Base-by-base conservation (phyloP, 2,329 filamentous ascomycete genomes). In the Aspergillus sp. region DNA sequence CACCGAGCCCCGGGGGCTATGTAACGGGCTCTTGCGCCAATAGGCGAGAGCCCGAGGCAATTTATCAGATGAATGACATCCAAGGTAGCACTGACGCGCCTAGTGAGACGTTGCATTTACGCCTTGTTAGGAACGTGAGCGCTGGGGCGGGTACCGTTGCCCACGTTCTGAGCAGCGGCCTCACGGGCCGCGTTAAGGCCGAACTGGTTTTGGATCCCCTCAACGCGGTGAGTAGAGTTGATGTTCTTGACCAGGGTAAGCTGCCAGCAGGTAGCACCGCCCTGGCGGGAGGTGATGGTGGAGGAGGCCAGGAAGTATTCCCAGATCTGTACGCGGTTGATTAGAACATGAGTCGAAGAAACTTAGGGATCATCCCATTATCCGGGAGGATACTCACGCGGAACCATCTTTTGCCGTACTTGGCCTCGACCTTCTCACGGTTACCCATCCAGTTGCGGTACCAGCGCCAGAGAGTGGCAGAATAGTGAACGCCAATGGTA, bases 391-490 rank as follows among this genome's bases (percentile, higher is more conserved):
- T 62, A 83, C 90, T 82, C 84, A 93, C 90, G 77, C 94, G 88
- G 86, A 91, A 99, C 95, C 95, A 99, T 73, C 91, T 85, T 74
- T 90, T 88, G 72, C 95, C 95, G 75, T 98, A 98, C 85, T 97
- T 98, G 73, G 90, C 92, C 78, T 90, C 86, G 63, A 97, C 90
- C 82, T 96, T 96, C 60, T 96, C 91, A 68, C 85, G 84, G 85
- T 98, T 98, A 79, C 84, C 92, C 77, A 97, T 85, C 95, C 95
- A 98, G 85, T 98, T 98, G 67, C 95, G 86, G 84, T 98, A 98
- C 95, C 95, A 98, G 74, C 91, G 87, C 95, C 95, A 98, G 63
- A 99, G 82, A 29, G 95, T 98, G 55, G 92, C 92, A 54, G 92
- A 96, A 82, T 97, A 98, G 83, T 98, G 95, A 49, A 98, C 92